These are phyloP conservation scores for Physcomitrium patens DNA, from an alignment of 225 moss, liverwort and hornwort species.

Conservation along the genomic window DNA sequence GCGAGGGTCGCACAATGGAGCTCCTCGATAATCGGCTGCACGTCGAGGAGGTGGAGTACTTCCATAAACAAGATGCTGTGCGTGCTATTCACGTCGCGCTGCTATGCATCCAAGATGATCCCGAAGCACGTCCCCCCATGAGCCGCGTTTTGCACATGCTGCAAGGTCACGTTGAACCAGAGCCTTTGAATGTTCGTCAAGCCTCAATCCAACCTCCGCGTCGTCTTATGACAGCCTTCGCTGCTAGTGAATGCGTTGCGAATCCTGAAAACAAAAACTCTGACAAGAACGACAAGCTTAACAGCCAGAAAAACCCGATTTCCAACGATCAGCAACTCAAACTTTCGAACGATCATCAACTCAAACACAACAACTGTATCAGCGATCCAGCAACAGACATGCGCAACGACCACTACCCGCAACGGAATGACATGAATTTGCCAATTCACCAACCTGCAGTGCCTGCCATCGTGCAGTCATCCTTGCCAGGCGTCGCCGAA, in stretches of 20 bases:
- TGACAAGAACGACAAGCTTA: neutral
- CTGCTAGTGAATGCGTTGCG: neutral
- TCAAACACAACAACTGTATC: neutral
- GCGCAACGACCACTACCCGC: neutral
- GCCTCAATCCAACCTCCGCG: constrained; percentile 16
- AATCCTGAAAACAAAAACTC: too few relatives aligned
- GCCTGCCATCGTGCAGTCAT: neutral
- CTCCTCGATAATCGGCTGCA: constrained; percentile 38
- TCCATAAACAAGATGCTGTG: neutral
- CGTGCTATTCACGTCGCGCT: constrained; percentile 42
- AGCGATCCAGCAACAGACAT: neutral
- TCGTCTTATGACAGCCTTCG: constrained; percentile 5
- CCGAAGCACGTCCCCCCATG: constrained; percentile 37
- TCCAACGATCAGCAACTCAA: neutral
- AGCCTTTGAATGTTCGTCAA: constrained; percentile 7
- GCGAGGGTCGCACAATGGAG: constrained; percentile 12
- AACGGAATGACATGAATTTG: neutral
- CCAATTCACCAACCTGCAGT: neutral
- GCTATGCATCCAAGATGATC: constrained; percentile 44
- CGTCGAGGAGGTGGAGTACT: constrained; percentile 14
- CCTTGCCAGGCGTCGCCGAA: neutral
- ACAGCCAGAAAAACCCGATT: neutral
- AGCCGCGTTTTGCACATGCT: constrained; percentile 38
- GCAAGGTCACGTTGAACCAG: constrained; percentile 29
- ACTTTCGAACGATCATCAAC: neutral